These are phyloP conservation scores for Ogataea allantospora DNA, from an alignment of 805 yeast species.

Conservation along the genomic window DNA sequence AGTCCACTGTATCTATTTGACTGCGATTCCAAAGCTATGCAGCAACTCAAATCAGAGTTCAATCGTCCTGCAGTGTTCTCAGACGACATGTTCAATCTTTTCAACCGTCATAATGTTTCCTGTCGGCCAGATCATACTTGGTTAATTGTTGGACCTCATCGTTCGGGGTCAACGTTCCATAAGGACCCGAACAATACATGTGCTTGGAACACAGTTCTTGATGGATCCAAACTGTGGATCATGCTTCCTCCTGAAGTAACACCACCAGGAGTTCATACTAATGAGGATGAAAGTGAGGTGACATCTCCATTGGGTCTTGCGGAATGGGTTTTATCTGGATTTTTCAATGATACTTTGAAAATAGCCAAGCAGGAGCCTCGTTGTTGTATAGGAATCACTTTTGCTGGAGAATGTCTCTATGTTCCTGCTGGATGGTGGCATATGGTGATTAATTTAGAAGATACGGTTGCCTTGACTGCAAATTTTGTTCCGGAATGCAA, in stretches of 20 bases:
- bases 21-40: conserved; percentile 70
- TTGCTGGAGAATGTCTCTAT: conserved; percentile 79
- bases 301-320: conserved; percentile 91
- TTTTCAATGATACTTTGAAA: conserved; percentile 64
- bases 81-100: conserved; percentile 58
- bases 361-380: conserved; percentile 41
- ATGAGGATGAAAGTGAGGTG: conserved; percentile 78
- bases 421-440: conserved; percentile 99
- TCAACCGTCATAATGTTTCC: conserved; percentile 27
- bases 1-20: conserved; percentile 85
- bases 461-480: conserved; percentile 83
- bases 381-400: conserved; percentile 69
- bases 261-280: conserved; percentile 86
- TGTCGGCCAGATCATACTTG: conserved; percentile 91
- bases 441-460: conserved; percentile 79
- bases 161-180: conserved; percentile 89
- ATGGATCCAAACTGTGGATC: conserved; percentile 81
- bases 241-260: conserved; percentile 76
- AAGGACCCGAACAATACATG: conserved; percentile 89
- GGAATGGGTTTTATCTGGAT: conserved; percentile 86
- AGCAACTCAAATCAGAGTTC: conserved; percentile 52
- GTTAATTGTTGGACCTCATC: conserved; percentile 79
- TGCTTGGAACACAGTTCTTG: conserved; percentile 83
- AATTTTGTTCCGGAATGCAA: conserved; percentile 76
- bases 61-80: conserved; percentile 52